phyloP scores from a whole-genome alignment of 345 rosid species.

The Citrus australasica region DNA sequence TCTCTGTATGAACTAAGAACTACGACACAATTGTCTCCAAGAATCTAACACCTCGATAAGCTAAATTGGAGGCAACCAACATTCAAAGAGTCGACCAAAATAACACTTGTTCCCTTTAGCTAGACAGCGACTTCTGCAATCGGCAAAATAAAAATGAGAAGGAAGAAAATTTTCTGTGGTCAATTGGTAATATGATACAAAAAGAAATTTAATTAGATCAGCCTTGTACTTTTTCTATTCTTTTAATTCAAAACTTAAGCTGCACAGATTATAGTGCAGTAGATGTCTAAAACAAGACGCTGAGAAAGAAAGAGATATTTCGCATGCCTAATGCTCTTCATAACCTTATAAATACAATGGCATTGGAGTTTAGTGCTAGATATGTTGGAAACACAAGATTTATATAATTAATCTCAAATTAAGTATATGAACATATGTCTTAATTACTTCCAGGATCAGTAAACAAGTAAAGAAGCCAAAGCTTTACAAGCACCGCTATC shows the following conservation, averaged over 20 bases:
- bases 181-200: background rate
- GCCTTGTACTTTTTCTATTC: background rate
- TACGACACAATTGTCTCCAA: background rate
- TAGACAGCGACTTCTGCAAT: background rate
- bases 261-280: background rate
- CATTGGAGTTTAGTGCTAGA: background rate
- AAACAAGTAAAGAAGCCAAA: conserved; percentile 1
- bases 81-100: no score
- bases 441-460: background rate
- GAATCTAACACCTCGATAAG: no score
- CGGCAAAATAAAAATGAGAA: background rate
- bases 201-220: background rate
- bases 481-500: conserved; percentile 17
- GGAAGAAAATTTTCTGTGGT: background rate
- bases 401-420: background rate
- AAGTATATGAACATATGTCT: background rate
- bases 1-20: background rate
- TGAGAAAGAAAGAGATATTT: background rate
- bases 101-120: no score
- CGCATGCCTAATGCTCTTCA: background rate
- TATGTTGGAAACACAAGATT: background rate
- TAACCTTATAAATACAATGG: background rate
- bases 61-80: background rate
- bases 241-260: background rate
- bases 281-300: background rate